Conservation (phyloP, 768 basidiomycete genomes). For the Macrolepiota dolichaula region DNA sequence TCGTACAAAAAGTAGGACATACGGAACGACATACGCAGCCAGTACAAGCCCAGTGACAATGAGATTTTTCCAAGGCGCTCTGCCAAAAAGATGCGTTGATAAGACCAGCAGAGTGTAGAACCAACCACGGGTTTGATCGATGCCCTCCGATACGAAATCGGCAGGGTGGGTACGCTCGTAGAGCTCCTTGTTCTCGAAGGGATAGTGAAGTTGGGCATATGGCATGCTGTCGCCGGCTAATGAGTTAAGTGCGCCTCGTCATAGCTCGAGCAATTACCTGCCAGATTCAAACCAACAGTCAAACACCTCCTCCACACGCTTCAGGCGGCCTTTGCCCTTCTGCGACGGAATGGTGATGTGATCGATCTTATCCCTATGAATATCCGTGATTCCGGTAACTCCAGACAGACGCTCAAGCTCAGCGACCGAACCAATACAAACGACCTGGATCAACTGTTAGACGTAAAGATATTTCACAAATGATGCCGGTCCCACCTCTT, state of each 20-base stretch:
- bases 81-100: constrained; percentile 91
- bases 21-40: constrained; percentile 65
- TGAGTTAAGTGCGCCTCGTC: neutral
- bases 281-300: constrained; percentile 99
- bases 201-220: constrained; percentile 95
- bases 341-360: constrained; percentile 94
- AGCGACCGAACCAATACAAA: constrained; percentile 84
- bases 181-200: constrained; percentile 91
- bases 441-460: constrained; percentile 43
- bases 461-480: neutral
- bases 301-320: constrained; percentile 95
- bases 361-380: constrained; percentile 94
- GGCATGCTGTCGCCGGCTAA: constrained; percentile 77
- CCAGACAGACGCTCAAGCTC: constrained; percentile 88
- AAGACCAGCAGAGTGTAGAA: constrained; percentile 98
- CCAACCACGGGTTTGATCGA: constrained; percentile 99
- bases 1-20: neutral
- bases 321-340: constrained; percentile 80
- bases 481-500: constrained; percentile 57
- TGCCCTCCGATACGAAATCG: constrained; percentile 96
- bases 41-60: constrained; percentile 96
- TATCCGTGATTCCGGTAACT: constrained; percentile 75
- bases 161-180: constrained; percentile 89
- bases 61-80: constrained; percentile 96
- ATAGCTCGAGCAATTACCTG: constrained; percentile 49